phyloP scores from a whole-genome alignment of 1,139 yeast species.

The Blastobotrys niveus region DNA sequence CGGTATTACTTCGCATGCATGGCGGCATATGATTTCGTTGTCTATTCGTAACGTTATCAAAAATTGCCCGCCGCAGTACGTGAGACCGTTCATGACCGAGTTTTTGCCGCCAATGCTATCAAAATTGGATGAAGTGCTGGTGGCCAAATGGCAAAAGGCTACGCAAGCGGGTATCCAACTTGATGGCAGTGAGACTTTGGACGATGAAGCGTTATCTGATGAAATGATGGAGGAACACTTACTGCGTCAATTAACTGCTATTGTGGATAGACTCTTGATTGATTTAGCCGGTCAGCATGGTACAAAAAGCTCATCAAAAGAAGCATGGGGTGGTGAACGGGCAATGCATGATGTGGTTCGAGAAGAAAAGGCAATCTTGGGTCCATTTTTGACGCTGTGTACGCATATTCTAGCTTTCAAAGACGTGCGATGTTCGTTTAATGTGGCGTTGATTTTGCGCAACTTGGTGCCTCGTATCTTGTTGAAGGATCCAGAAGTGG shows the following conservation, averaged over 20 bases:
- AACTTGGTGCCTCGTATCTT: conserved; percentile 63
- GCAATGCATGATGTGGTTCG: conserved; percentile 38
- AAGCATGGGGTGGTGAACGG: conserved; percentile 16
- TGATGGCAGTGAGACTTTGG: conserved; percentile 43
- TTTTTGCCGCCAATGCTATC: conserved; percentile 70
- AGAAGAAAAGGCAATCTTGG: conserved; percentile 61
- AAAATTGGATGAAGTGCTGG: conserved; percentile 66
- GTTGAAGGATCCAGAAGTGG: conserved; percentile 69
- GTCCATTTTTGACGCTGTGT: conserved; percentile 70
- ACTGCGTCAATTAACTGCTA: conserved; percentile 86
- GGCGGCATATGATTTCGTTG: conserved; percentile 93
- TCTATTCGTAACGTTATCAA: conserved; percentile 82
- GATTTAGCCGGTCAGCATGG: conserved; percentile 74
- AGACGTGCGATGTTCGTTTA: conserved; percentile 89
- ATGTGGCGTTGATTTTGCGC: conserved; percentile 74
- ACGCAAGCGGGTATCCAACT: conserved; percentile 64
- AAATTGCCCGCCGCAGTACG: conserved; percentile 73
- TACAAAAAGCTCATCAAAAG: conserved; percentile 15
- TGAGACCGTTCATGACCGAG: conserved; percentile 65
- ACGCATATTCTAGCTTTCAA: conserved; percentile 74
- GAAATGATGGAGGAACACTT: conserved; percentile 98
- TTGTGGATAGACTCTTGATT: conserved; percentile 81
- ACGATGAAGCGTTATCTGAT: conserved; percentile 83
- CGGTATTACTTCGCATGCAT: conserved; percentile 89
- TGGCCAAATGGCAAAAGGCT: conserved; percentile 69